Base-by-base conservation (phyloP, 208 protist genomes). In the Crithidia acanthocephali region DNA sequence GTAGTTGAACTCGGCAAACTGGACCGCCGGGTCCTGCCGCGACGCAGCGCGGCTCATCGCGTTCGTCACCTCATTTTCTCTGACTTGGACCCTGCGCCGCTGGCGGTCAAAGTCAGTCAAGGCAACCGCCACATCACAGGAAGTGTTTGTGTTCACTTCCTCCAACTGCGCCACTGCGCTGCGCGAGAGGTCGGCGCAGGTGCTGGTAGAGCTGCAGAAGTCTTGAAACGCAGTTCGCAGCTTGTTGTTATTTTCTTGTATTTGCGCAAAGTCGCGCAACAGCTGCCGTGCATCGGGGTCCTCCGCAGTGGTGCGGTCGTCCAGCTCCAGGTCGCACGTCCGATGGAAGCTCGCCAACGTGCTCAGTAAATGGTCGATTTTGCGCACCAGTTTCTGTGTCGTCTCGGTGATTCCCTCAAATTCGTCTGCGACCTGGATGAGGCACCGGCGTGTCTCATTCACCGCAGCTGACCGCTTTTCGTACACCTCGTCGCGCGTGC, bases 81-180 rank as follows among this genome's bases (percentile, higher is more conserved):
- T 81, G 40, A 85, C 66, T 47, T 93, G 80, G 0, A 86, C 76
- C 10, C 74, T 59, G 4, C 87, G 76, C 4, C 87, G 73, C 28
- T 82, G 69, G 1, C 68, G 67, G 65, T 93, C 87, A 27, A 90
- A 87, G 3, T 83, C 83, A 10, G 81, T 86, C 27, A 87, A 75
- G 6, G 74, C 62, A 22, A 33, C 57, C 2, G 56, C 32, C 15
- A 93, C 85, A 11, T 71, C 59, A n/a, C 48, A 76, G 4, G 61
- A 80, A 16, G 75, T 74, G 10, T 76, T 73, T 2, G 58, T 52
- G 47, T 83, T 35, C 16, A 74, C 63, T 37, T 81, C 42, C 27
- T 89, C 80, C 6, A 93, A 22, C 33, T 90, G 71, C 13, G 48
- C 15, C 3, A 90, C 61, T 13, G 80, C 74, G 18, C 51, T 57